These are phyloP conservation scores for Drechslera avenae DNA, from an alignment of 2,329 filamentous ascomycete genomes.

Conservation along the genomic window DNA sequence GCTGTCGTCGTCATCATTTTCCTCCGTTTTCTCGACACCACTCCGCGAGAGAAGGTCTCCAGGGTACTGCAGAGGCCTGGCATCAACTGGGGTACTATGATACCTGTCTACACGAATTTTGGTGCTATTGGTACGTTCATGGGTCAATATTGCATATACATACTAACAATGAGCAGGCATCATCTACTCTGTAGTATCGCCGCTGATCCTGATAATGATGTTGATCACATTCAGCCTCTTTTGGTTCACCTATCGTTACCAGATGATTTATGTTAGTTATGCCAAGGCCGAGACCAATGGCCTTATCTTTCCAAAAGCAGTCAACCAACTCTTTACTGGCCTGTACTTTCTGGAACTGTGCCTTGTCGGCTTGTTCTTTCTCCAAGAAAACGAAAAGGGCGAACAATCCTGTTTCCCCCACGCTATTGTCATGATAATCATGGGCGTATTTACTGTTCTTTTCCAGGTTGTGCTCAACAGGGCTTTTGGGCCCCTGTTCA, in stretches of 20 bases:
- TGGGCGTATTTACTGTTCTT: conserved; percentile 69
- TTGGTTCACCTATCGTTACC: conserved; percentile 96
- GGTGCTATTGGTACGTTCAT: conserved; percentile 74
- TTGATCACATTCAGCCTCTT: conserved; percentile 89
- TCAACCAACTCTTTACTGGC: conserved; percentile 95
- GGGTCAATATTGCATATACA: background rate
- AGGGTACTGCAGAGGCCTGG: conserved; percentile 78
- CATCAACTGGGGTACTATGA: conserved; percentile 90
- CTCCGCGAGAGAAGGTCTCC: conserved; percentile 79
- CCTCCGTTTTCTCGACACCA: conserved; percentile 81
- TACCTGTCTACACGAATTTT: conserved; percentile 95
- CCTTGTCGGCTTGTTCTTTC: conserved; percentile 86
- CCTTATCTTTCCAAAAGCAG: conserved; percentile 85
- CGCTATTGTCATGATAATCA: conserved; percentile 82
- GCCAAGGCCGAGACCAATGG: conserved; percentile 92
- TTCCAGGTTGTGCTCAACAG: conserved; percentile 83
- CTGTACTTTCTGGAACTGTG: conserved; percentile 94
- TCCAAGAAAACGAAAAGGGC: conserved; percentile 65
- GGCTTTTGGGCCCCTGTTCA: conserved; percentile 83
- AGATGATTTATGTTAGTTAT: conserved; percentile 91
- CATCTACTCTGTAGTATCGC: conserved; percentile 87
- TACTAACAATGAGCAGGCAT: conserved; percentile 54
- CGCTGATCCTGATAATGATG: conserved; percentile 90
- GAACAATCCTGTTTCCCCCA: conserved; percentile 71
- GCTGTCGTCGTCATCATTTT: conserved; percentile 78